Base-by-base conservation (phyloP, 225 moss, liverwort and hornwort genomes). In the Marchantia paleacea region DNA sequence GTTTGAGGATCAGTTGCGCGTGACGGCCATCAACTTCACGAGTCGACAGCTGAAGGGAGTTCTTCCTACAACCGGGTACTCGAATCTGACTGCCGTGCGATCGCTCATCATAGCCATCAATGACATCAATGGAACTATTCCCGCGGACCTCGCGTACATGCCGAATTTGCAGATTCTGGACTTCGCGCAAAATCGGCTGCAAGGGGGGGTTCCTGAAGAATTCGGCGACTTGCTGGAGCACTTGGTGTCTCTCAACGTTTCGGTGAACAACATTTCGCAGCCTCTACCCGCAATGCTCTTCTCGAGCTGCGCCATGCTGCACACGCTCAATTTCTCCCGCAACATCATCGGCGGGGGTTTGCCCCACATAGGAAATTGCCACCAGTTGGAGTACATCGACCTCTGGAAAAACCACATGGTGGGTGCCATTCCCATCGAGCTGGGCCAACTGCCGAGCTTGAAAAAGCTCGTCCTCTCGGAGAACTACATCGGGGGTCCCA, bases 61-160 rank as follows among this genome's bases (percentile, higher is more conserved):
- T 16, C 49, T 87, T 24, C 87, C 87, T 12, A 12, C 7, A 10
- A 76, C 77, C 14, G 87, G 87, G 4, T 87, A 87, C 67, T 73
- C 53, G 80, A 87, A 87, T 65, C 84, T 87, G 26, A 84, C 87
- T 28, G 84, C 82, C 12, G 73, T 82, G 52, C 66, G 55, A 30
- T 57, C 50, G 2, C 80, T 87, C 49, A 25, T 52, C 49, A 20
- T 87, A 18, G 50, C 79, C 1, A 39, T 58, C 29, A 88, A 88
- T 64, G 49, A 83, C 13, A 70, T 88, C 24, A 88, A 85, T 62
- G 87, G 87, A 58, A 80, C 85, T 12, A 83, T 88, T 26, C 87
- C 87, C 6, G n/a, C 20, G 8, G 80, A 68, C 3, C 69, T 88
- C 49, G 80, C 24, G 10, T 4, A 18, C 13, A 83, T 85, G 80